phyloP scores from a whole-genome alignment of 768 basidiomycete species.

The Hortiboletus campestris region DNA sequence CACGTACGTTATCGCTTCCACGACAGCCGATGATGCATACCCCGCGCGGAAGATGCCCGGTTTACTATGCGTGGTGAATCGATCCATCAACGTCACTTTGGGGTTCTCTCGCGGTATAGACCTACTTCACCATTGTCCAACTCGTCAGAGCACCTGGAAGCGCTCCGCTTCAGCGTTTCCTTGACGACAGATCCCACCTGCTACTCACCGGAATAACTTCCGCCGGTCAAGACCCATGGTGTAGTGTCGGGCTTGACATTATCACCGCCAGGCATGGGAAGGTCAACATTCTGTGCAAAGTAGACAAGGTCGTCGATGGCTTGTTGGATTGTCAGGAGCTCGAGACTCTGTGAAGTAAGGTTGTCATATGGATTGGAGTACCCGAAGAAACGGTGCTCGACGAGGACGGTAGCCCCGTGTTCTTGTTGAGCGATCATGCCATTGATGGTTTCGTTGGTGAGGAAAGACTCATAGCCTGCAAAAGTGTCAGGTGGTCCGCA shows the following conservation, averaged over 20 bases:
- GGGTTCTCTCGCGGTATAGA: background rate
- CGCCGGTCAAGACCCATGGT: constrained; percentile 43
- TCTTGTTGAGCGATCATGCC: constrained; percentile 66
- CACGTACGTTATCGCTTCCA: constrained; percentile 42
- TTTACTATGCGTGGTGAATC: constrained; percentile 27
- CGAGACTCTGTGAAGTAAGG: constrained; percentile 55
- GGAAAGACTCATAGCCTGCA: constrained; percentile 43
- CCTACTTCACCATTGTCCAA: constrained; percentile 69
- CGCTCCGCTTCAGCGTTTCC: background rate
- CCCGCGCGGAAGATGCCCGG: constrained; percentile 41
- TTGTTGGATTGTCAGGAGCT: constrained; percentile 66
- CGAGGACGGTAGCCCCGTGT: constrained; percentile 57
- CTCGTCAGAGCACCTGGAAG: constrained; percentile 44
- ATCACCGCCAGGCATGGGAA: constrained; percentile 67
- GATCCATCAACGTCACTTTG: background rate
- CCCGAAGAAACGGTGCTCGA: constrained; percentile 77
- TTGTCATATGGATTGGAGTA: constrained; percentile 68
- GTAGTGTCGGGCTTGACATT: constrained; percentile 52
- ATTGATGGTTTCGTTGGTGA: constrained; percentile 62
- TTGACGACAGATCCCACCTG: background rate
- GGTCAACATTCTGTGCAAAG: constrained; percentile 62
- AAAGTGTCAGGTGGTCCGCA: background rate
- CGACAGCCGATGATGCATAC: constrained; percentile 47
- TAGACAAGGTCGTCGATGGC: constrained; percentile 71
- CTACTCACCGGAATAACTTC: constrained; percentile 38